Percentiles rank a stretch among this genome's conserved stretches.
Conservation (phyloP, 2,329 filamentous ascomycete species). For the Colletotrichum coccodes region DNA sequence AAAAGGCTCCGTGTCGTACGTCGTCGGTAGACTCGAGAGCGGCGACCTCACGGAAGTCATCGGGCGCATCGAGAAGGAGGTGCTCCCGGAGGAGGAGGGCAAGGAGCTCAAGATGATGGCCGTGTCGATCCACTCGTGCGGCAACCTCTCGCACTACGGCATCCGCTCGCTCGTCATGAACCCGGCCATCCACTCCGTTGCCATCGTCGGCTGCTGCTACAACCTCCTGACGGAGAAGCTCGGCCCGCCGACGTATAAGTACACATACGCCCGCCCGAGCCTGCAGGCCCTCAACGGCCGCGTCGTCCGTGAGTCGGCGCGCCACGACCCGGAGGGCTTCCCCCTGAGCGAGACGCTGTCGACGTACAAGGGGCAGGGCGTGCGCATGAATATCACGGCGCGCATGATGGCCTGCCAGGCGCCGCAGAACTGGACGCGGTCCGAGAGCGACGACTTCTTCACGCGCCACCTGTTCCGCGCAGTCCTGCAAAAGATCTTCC, state of each 20-base stretch:
- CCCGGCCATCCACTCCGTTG: conserved; percentile 85
- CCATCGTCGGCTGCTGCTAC: conserved; percentile 98
- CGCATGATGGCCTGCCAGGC: conserved; percentile 99
- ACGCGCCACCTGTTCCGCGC: conserved; percentile 93
- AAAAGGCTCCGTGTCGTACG: conserved; percentile 79
- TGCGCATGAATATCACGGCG: conserved; percentile 93
- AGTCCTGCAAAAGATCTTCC: conserved; percentile 89
- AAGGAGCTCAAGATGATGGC: conserved; percentile 75
- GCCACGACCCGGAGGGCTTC: conserved; percentile 90
- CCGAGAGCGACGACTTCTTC: conserved; percentile 89
- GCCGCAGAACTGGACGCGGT: conserved; percentile 86
- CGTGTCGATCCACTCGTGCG: conserved; percentile 95
- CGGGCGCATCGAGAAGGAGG: conserved; percentile 64
- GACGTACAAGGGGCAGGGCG: conserved; percentile 68
- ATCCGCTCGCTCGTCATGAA: conserved; percentile 88
- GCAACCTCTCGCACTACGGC: conserved; percentile 95
- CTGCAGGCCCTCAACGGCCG: conserved; percentile 75
- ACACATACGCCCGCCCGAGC: conserved; percentile 78
- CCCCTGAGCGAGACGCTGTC: conserved; percentile 84
- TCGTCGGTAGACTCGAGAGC: conserved; percentile 78
- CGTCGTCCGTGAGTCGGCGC: conserved; percentile 72
- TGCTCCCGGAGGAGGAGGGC: conserved; percentile 39
- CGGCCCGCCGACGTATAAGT: conserved; percentile 87
- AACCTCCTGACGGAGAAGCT: conserved; percentile 93
- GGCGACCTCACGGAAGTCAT: conserved; percentile 77